Evolutionary conservation across 2,329 filamentous ascomycete species (phyloP).

Genomic region (Purpureocillium lavendulum): DNA sequence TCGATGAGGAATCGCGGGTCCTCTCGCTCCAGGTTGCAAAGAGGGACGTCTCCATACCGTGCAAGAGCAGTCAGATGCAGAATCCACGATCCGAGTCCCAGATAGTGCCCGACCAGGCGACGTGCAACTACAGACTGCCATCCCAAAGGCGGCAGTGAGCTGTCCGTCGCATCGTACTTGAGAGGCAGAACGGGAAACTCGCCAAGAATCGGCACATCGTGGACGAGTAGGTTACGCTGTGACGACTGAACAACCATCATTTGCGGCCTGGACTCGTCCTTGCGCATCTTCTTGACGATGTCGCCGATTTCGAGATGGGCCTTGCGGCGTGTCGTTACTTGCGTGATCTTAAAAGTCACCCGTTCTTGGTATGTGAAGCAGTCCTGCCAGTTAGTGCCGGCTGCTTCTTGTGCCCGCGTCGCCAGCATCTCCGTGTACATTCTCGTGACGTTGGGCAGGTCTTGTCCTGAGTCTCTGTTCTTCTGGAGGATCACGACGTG

Average conservation of each 20-base stretch:
- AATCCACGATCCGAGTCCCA: slow-evolving; percentile 90
- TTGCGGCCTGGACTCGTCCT: slow-evolving; percentile 70
- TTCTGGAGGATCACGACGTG: slow-evolving; percentile 85
- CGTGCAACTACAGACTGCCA: slow-evolving; percentile 90
- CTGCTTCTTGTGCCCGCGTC: slow-evolving; percentile 55
- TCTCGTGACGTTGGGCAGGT: slow-evolving; percentile 82
- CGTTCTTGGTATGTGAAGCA: slow-evolving; percentile 83
- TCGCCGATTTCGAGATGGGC: slow-evolving; percentile 84
- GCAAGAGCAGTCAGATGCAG: slow-evolving; percentile 80
- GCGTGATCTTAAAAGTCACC: slow-evolving; percentile 75
- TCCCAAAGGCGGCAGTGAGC: slow-evolving; percentile 79
- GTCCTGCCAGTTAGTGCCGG: slow-evolving; percentile 65
- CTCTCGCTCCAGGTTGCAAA: slow-evolving; percentile 92
- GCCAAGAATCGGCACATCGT: slow-evolving; percentile 75
- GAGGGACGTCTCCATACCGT: slow-evolving; percentile 84
- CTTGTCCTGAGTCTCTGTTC: slow-evolving; percentile 66
- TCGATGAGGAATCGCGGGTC: slow-evolving; percentile 95
- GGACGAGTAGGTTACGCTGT: slow-evolving; percentile 68
- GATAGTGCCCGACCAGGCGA: slow-evolving; percentile 78
- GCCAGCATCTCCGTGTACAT: slow-evolving; percentile 74
- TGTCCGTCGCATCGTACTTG: slow-evolving; percentile 74
- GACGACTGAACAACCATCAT: slow-evolving; percentile 89
- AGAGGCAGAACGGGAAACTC: slow-evolving; percentile 80
- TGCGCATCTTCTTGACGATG: slow-evolving; percentile 80
- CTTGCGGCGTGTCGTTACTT: slow-evolving; percentile 84